Evolutionary conservation across 1,284 basidiomycete species (phyloP), one percentile per base, ranked within the genome.

Genomic region (Microbotryum scabiosae): DNA sequence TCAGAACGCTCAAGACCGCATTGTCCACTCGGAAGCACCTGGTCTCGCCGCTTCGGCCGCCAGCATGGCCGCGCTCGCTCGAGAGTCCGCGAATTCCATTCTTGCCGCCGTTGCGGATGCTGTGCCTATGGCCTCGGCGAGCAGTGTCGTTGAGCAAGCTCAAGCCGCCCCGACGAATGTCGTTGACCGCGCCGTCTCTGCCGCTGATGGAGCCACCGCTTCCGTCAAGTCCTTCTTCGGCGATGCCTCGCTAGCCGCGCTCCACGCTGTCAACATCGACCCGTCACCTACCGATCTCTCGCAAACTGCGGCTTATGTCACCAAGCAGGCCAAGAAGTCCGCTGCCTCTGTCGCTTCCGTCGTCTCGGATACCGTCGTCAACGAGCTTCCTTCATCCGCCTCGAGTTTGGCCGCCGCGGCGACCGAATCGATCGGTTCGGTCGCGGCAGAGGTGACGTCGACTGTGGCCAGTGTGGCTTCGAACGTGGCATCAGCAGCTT

Each of bases 1-100:
- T 2, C 60, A 64, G n/a, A 67, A 68, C 55, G 70, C 60, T 7
- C 60, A 57, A 30, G 66, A 60, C 5, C 61, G 60, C 12, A 68
- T 62, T n/a, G 53, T 49, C 14, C 63, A 56, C 56, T 61, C 61
- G 52, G n/a, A 66, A 10, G 62, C 51, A 20, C 50, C 20, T 20
- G 57, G 56, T 25, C 52, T 64, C 4, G 49, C 55, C 2, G 59
- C 61, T 32, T 64, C 66, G 9, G 65, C 65, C 30, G 56, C 53
- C 9, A 56, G 64, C 10, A 36, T 63, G 25, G 67, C 62, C 1
- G 48, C 52, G 21, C 51, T 56, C 0, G 67, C 67, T 1, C 63
- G 64, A 44, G 36, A 25, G 21, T 67, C 66, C 3, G 65, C 60
- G 14, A 47, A 20, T 20, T 63, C 66, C 10, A 32, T 67, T 25